Conservation (phyloP, 129 eudicot genomes). For the Heracleum sosnowskyi region DNA sequence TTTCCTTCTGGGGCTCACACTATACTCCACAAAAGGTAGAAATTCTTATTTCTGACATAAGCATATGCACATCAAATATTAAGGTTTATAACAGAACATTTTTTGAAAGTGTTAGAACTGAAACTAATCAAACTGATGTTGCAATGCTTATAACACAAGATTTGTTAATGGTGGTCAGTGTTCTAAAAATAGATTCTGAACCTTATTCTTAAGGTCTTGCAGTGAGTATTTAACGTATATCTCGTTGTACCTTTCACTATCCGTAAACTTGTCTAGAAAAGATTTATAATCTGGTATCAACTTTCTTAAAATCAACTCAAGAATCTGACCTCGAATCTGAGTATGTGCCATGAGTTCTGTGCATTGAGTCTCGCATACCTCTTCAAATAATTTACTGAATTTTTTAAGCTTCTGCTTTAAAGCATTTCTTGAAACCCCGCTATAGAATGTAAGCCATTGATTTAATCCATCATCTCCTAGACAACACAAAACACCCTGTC, state of each 20-base stretch:
- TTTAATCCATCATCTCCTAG: background rate
- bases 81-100: no score
- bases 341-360: background rate
- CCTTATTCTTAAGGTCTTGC: background rate
- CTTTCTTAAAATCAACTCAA: background rate
- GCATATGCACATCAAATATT: no score
- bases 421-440: background rate
- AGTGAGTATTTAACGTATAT: background rate
- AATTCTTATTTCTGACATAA: no score
- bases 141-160: no score
- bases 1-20: no score
- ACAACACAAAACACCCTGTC: conserved; percentile 1
- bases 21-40: no score
- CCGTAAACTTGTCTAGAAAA: background rate
- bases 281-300: conserved; percentile 14
- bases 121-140: no score
- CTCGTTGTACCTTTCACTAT: background rate
- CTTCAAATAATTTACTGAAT: background rate
- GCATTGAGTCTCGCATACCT: background rate
- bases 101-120: no score
- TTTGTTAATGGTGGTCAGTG: background rate
- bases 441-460: background rate
- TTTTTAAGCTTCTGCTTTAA: background rate
- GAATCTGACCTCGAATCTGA: background rate
- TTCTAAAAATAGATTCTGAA: background rate